A percentile compares a stretch with the other conserved stretches of the same genome.
Conservation (phyloP, 495 filamentous ascomycete genomes). For the Glarea lozoyensis region DNA sequence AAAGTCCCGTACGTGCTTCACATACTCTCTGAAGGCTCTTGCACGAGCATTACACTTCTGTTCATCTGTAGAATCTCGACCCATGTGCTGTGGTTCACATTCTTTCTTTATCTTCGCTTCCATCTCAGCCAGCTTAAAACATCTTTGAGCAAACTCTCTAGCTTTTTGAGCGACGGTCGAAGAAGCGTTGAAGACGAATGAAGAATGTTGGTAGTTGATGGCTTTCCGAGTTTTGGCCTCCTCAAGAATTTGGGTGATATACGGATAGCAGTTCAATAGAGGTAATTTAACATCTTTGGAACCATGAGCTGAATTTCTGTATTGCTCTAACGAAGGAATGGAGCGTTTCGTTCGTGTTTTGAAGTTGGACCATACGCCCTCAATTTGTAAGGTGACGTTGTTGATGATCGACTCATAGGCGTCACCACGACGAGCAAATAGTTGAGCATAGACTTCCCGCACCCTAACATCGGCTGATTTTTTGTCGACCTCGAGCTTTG, state of each 20-base stretch:
- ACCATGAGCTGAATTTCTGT: conserved; percentile 33
- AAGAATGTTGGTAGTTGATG: too few relatives aligned
- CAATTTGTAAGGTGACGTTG: conserved; percentile 17
- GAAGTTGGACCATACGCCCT: conserved; percentile 23
- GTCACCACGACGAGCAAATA: conserved; percentile 14
- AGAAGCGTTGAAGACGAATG: conserved; percentile 1
- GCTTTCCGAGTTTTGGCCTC: too few relatives aligned
- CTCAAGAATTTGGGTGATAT: too few relatives aligned
- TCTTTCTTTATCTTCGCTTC: conserved; percentile 22
- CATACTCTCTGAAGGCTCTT: conserved; percentile 25
- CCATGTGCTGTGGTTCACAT: too few relatives aligned
- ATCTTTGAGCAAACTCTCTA: conserved; percentile 17
- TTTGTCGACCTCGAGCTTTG: conserved; percentile 44
- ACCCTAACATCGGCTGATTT: not conserved
- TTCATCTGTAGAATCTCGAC: too few relatives aligned
- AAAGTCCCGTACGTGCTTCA: conserved; percentile 22
- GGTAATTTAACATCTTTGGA: conserved; percentile 31
- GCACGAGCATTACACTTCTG: too few relatives aligned
- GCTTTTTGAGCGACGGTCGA: not conserved
- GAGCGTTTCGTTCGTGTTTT: conserved; percentile 27
- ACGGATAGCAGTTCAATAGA: too few relatives aligned
- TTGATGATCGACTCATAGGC: conserved; percentile 16
- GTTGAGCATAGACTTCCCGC: conserved; percentile 5
- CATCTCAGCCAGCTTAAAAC: conserved; percentile 21
- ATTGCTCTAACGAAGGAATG: conserved; percentile 25